Base-by-base conservation (phyloP, 768 basidiomycete genomes). In the Pleurotus tuber-regium region DNA sequence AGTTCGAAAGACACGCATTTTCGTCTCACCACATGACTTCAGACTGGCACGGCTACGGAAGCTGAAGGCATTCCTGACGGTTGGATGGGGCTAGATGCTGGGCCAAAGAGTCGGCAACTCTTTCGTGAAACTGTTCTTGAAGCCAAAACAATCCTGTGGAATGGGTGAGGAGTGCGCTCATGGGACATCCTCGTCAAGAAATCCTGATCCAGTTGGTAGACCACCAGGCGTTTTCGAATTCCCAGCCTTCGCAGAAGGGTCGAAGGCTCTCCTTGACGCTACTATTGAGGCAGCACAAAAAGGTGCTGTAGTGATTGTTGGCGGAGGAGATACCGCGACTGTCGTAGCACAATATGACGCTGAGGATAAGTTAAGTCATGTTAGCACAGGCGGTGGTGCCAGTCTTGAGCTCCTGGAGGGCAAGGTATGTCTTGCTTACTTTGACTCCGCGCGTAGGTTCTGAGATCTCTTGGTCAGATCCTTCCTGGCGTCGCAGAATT, bases 191-290 rank as follows among this genome's bases (percentile, higher is more conserved):
- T 24, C 35, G 28, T 46, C 42, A 7, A 29, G 21, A 11, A 14
- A 19, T 14, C n/a, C 10, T 25, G 10, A 23, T 18, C 35, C n/a
- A 21, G 25, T 49, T 14, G 47, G 8, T 64, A 98, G 96, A 30
- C 96, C 97, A 35, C 88, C 95, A 29, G 96, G 96, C 60, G 96
- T 99, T 31, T 99, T 99, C 68, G 96, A 99, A 70, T 96, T 97
- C 77, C 83, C 90, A 31, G 83, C 83, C 16, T 99, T 99, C 62
- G 87, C 94, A 0, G 75, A 72, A 29, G 95, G 95, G 35, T 97
- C 95, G 4, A 81, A 83, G 63, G 70, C 84, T 9, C 83, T 97
- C 36, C 84, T 98, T 21, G 83, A 92, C 43, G 92, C 90, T 25
- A 84, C 82, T 61, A 80, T 96, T 61, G 86, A 92, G 61, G 95